A percentile compares a stretch with the other conserved stretches of the same genome.
These are phyloP conservation scores for Cucurbita moschata DNA, from an alignment of 306 rosid genomes.

Conservation along the genomic window DNA sequence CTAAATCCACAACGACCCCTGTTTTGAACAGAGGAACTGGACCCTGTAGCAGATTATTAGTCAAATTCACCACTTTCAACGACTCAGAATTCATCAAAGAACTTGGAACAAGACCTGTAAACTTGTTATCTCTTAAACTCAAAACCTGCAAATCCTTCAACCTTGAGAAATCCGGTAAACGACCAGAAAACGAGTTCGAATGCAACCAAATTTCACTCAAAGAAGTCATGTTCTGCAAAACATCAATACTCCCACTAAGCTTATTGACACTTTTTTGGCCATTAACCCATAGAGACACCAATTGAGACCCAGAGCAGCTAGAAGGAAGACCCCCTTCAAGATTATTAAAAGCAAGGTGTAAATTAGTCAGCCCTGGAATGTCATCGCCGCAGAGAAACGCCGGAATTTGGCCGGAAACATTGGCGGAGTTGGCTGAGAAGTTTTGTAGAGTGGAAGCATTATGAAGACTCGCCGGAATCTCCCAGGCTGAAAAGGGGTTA, in stretches of 20 bases:
- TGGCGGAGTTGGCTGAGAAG: constrained; percentile 68
- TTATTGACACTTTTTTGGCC: constrained; percentile 42
- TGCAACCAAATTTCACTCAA: constrained; percentile 75
- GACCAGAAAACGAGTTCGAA: constrained; percentile 45
- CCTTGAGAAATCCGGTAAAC: constrained; percentile 51
- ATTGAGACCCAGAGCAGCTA: constrained; percentile 30
- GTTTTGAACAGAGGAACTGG: constrained; percentile 39
- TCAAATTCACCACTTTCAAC: constrained; percentile 47
- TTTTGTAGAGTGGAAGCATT: constrained; percentile 45
- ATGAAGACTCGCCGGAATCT: constrained; percentile 36
- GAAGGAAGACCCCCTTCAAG: constrained; percentile 49
- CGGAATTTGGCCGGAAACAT: constrained; percentile 45
- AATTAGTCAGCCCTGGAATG: constrained; percentile 35
- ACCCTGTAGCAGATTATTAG: constrained; percentile 64
- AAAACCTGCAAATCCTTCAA: constrained; percentile 35
- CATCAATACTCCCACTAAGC: constrained; percentile 40
- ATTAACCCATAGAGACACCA: constrained; percentile 69
- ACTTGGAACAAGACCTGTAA: constrained; percentile 56
- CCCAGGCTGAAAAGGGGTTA: constrained; percentile 61
- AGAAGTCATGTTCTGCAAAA: constrained; percentile 54
- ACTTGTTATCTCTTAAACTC: constrained; percentile 59
- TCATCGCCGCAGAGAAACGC: constrained; percentile 28
- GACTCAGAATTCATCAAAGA: constrained; percentile 42
- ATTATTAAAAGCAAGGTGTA: constrained; percentile 59
- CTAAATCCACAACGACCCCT: constrained; percentile 49